phyloP scores from a whole-genome alignment of 2,329 filamentous ascomycete genomes.

The Colletotrichum lupini region DNA sequence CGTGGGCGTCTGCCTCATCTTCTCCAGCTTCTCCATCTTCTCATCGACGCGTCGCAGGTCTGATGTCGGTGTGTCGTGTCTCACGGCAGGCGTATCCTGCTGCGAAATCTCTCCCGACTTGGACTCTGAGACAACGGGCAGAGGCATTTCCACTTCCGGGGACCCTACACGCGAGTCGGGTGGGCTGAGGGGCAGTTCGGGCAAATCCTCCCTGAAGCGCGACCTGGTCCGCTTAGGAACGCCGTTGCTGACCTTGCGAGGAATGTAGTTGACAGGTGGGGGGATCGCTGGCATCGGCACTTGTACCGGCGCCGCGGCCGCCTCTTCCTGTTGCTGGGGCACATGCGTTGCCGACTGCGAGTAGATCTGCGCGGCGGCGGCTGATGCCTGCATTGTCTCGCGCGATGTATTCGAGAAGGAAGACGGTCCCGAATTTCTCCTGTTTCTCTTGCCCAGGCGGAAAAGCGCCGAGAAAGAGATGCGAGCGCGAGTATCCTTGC shows the following conservation, averaged over 20 bases:
- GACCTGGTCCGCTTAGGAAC: conserved; percentile 85
- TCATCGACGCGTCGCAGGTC: conserved; percentile 52
- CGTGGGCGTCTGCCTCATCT: conserved; percentile 57
- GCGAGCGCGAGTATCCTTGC: conserved; percentile 58
- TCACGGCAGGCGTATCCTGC: conserved; percentile 40
- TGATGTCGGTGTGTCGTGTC: conserved; percentile 61
- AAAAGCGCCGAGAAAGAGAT: conserved; percentile 80
- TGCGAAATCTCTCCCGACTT: conserved; percentile 36
- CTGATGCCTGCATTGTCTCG: conserved; percentile 76
- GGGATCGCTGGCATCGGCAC: conserved; percentile 53
- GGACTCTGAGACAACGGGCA: conserved; percentile 47
- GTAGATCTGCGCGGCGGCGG: conserved; percentile 38
- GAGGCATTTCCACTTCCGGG: conserved; percentile 69
- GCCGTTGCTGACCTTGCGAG: conserved; percentile 50
- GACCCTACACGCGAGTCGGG: conserved; percentile 85
- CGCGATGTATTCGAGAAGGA: conserved; percentile 94
- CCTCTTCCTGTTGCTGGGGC: conserved; percentile 46
- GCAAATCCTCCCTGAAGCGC: conserved; percentile 91
- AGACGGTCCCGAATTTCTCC: conserved; percentile 69
- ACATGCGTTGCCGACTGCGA: conserved; percentile 45
- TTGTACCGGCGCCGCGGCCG: conserved; percentile 46
- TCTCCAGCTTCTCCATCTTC: conserved; percentile 42
- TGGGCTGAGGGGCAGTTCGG: conserved; percentile 86
- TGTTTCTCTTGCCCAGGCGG: conserved; percentile 71
- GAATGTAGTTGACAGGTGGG: conserved; percentile 54